These are phyloP conservation scores for Xenosphaeropsis pyriputrescens DNA, from an alignment of 2,329 filamentous ascomycete species.

Conservation along the genomic window DNA sequence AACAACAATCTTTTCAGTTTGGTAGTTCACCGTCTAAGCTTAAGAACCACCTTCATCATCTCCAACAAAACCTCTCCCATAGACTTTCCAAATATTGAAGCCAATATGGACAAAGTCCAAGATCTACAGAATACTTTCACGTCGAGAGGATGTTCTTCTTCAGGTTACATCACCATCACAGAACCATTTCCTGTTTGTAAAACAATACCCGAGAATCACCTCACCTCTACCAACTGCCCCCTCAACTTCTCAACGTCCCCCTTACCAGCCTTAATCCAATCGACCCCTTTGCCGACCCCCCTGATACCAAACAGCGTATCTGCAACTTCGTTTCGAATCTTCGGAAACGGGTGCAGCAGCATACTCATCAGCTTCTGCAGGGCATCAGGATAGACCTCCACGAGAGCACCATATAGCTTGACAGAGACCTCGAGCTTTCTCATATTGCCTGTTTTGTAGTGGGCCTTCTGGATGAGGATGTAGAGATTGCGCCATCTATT, in stretches of 20 bases:
- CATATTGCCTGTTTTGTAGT: slow-evolving; percentile 72
- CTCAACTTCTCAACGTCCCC: slow-evolving; percentile 8
- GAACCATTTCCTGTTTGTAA: too few relatives aligned
- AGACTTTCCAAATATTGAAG: too few relatives aligned
- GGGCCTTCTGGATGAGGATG: slow-evolving; percentile 57
- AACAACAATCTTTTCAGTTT: too few relatives aligned
- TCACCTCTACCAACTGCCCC: slow-evolving; percentile 1
- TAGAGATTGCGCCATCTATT: slow-evolving; percentile 46
- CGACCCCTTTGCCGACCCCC: slow-evolving; percentile 30
- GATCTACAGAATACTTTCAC: too few relatives aligned
- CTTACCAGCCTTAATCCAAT: slow-evolving; percentile 42
- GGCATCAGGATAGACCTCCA: slow-evolving; percentile 27
- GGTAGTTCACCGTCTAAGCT: too few relatives aligned
- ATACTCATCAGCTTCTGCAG: slow-evolving; percentile 57
- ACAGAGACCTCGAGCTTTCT: slow-evolving; percentile 69
- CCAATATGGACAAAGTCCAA: too few relatives aligned
- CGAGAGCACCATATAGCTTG: slow-evolving; percentile 63
- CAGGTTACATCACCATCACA: too few relatives aligned
- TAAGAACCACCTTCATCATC: too few relatives aligned
- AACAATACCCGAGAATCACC: too few relatives aligned
- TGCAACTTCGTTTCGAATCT: slow-evolving; percentile 44
- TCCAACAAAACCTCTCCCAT: too few relatives aligned
- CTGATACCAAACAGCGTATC: slow-evolving; percentile 39
- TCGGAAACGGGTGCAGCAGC: slow-evolving; percentile 71
- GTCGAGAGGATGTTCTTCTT: too few relatives aligned